phyloP scores from a whole-genome alignment of 495 filamentous ascomycete species.

The Immersiella caudata region DNA sequence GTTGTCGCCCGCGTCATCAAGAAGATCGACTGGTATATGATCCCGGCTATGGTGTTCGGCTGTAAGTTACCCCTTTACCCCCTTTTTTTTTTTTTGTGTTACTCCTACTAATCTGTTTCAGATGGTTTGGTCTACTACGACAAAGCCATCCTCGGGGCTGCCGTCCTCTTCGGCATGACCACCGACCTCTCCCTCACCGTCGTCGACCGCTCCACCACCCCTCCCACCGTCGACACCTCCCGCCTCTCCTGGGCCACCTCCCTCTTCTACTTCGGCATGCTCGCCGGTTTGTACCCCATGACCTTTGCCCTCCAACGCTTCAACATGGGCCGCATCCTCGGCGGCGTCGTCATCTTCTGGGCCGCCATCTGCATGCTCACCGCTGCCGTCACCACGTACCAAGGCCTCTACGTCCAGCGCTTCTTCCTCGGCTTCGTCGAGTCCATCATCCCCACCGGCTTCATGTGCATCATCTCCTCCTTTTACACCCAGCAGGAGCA shows the following conservation, averaged over 20 bases:
- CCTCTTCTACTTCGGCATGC: conserved; percentile 79
- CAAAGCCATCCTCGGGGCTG: conserved; percentile 75
- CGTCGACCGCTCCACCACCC: conserved; percentile 50
- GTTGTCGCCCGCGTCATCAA: conserved; percentile 59
- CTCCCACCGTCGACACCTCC: conserved; percentile 60
- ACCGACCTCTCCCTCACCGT: conserved; percentile 62
- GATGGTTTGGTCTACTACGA: conserved; percentile 79
- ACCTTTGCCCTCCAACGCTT: conserved; percentile 69
- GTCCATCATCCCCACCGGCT: conserved; percentile 51
- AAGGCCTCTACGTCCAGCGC: conserved; percentile 64
- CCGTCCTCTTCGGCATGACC: conserved; percentile 75
- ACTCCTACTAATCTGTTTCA: background rate
- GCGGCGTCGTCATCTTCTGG: conserved; percentile 67
- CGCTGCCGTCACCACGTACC: conserved; percentile 64
- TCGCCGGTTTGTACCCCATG: conserved; percentile 73
- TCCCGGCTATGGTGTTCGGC: conserved; percentile 72
- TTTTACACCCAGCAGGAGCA: conserved; percentile 62
- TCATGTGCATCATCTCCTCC: conserved; percentile 55
- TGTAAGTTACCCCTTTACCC: conserved; percentile 30
- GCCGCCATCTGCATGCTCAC: conserved; percentile 68
- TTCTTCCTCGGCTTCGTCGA: conserved; percentile 71
- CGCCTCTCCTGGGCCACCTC: conserved; percentile 75
- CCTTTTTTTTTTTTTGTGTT: conserved; percentile 5
- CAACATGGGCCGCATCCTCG: conserved; percentile 62
- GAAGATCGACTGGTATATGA: conserved; percentile 73